Base-by-base conservation (phyloP, 2,329 filamentous ascomycete species). In the Lachnum nothofagi region DNA sequence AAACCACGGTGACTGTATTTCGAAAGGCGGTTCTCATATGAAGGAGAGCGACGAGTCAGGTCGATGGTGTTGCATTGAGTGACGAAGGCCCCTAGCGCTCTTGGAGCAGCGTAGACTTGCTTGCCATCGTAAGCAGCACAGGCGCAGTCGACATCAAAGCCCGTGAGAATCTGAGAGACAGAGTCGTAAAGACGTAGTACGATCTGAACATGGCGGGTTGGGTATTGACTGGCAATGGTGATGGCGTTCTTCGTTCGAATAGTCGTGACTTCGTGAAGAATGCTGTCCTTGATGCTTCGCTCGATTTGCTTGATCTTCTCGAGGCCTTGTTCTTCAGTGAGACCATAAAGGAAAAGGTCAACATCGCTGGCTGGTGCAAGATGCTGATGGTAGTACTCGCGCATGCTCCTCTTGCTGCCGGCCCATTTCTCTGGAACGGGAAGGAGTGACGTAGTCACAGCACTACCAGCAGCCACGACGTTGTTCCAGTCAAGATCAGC, bases 221-320 rank as follows among this genome's bases (percentile, higher is more conserved):
- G 89, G 62, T 93, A 91, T 65, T 91, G 83, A 38, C 84, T 88
- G 27, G 80, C 86, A 62, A 95, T 93, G 0, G 89, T 94, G 49
- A 95, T 83, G 8, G 88, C 86, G 61, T 94, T 86, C 71, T 91
- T 94, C 16, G 89, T 94, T 29, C 89, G 79, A 39, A 95, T 80
- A 0, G 87, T 88, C 0, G 88, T 91, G 1, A 86, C 88, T 67
- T 95, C 88, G n/a, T 83, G 79, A 19, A 94, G 72, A 45, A 94
- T 83, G 3, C 85, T 82, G 67, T 93, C 85, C 38, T 80, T 81
- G 57, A 95, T 77, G n/a, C 74, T 76, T 19, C 74, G 70, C 65
- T 95, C 89, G 51, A 95, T 91, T 56, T 88, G 74, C 63, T 85
- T 85, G 67, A 94, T 93, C 72, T 94, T 93, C 61, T 89, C 82